phyloP scores from a whole-genome alignment of 2,329 filamentous ascomycete species.

The Phialophora verrucosa region DNA sequence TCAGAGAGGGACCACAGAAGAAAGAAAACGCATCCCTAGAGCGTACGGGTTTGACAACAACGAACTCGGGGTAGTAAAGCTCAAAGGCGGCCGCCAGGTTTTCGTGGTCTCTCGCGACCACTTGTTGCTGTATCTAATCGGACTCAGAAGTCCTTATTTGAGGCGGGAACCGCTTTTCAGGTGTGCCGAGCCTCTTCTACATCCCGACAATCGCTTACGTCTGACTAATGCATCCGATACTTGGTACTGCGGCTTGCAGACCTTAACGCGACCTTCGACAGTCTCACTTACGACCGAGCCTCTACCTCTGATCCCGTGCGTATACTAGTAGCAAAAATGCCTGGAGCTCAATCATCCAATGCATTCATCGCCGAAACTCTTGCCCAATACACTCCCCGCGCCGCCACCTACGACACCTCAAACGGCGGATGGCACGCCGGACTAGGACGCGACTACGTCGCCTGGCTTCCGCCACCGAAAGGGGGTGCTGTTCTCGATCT shows the following conservation, averaged over 20 bases:
- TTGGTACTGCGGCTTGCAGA: neutral
- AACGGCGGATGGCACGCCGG: conserved; percentile 45
- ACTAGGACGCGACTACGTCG: conserved; percentile 48
- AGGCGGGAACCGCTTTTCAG: too few relatives aligned
- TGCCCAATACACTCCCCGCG: conserved; percentile 44
- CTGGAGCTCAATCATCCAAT: neutral
- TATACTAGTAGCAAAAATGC: conserved; percentile 8
- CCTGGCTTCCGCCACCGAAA: conserved; percentile 39
- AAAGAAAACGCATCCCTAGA: too few relatives aligned
- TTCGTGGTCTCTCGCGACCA: too few relatives aligned
- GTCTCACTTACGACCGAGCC: too few relatives aligned
- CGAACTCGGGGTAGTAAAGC: too few relatives aligned
- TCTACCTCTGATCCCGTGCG: neutral
- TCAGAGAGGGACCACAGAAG: too few relatives aligned
- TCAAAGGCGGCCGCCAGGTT: too few relatives aligned
- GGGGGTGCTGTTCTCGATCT: conserved; percentile 54
- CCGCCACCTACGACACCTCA: conserved; percentile 47
- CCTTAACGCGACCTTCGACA: neutral
- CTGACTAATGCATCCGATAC: neutral
- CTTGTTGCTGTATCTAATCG: too few relatives aligned
- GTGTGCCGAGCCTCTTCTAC: too few relatives aligned
- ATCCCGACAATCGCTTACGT: neutral
- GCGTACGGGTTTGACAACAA: too few relatives aligned
- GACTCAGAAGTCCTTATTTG: too few relatives aligned
- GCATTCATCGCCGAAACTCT: conserved; percentile 21